These are phyloP conservation scores for Jackrogersella multiformis DNA, from an alignment of 495 filamentous ascomycete genomes.

Conservation along the genomic window DNA sequence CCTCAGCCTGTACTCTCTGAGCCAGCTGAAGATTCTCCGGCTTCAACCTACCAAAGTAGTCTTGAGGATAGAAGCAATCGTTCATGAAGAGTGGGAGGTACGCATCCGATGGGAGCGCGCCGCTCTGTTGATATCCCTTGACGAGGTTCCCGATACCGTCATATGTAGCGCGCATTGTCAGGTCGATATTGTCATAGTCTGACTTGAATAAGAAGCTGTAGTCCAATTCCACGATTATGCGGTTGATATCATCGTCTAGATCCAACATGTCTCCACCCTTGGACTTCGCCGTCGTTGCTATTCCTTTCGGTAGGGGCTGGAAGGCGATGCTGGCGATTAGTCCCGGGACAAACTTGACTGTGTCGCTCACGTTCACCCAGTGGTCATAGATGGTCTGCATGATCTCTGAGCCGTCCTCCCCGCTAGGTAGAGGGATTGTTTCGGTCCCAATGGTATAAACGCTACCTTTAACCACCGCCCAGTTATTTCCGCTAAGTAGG, in stretches of 20 bases:
- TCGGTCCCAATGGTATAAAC: slow-evolving; percentile 67
- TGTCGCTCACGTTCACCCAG: slow-evolving; percentile 58
- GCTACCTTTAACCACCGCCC: slow-evolving; percentile 53
- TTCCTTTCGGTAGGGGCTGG: slow-evolving; percentile 63
- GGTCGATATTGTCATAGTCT: slow-evolving; percentile 59
- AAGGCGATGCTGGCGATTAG: slow-evolving; percentile 64
- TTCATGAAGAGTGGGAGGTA: slow-evolving; percentile 70
- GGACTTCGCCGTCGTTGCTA: slow-evolving; percentile 58
- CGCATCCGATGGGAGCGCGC: slow-evolving; percentile 54
- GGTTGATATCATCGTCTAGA: slow-evolving; percentile 60
- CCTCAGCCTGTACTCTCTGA: slow-evolving; percentile 54
- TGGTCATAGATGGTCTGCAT: slow-evolving; percentile 60
- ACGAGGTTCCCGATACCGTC: slow-evolving; percentile 54
- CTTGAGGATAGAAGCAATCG: slow-evolving; percentile 65
- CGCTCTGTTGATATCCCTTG: slow-evolving; percentile 43
- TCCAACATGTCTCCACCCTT: slow-evolving; percentile 63
- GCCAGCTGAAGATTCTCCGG: slow-evolving; percentile 54
- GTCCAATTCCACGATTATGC: slow-evolving; percentile 66
- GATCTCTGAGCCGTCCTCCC: slow-evolving; percentile 48
- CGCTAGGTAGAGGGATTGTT: slow-evolving; percentile 61
- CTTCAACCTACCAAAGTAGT: slow-evolving; percentile 66
- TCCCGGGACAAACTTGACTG: slow-evolving; percentile 55
- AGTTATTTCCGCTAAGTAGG: slow-evolving; percentile 55
- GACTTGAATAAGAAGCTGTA: slow-evolving; percentile 58
- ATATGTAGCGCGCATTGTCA: slow-evolving; percentile 58